Conservation (phyloP, 169 alveolate species). For the Blepharisma undulans region DNA sequence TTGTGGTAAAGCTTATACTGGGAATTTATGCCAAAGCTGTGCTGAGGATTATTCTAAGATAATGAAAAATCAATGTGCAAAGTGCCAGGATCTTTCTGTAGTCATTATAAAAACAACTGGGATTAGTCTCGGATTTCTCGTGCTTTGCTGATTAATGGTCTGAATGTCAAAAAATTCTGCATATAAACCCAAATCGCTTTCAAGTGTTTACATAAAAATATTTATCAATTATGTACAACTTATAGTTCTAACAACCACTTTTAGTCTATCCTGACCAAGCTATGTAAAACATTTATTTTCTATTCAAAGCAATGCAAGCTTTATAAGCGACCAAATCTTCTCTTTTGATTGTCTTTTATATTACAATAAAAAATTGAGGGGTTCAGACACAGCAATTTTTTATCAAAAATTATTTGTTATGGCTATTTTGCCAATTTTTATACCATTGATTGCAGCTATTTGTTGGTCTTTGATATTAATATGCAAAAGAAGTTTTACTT, state of each 20-base stretch:
- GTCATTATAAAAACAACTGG: neutral
- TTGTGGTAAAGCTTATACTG: constrained; percentile 51
- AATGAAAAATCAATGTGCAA: constrained; percentile 46
- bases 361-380: too few relatives aligned
- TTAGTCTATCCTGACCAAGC: constrained; percentile 57
- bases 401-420: neutral
- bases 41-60: constrained; percentile 59
- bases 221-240: constrained; percentile 54
- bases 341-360: constrained; percentile 59
- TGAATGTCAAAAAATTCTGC: constrained; percentile 52
- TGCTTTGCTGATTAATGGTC: constrained; percentile 32
- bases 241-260: constrained; percentile 44
- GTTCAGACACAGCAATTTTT: neutral
- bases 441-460: neutral
- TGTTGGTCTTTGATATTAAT: neutral
- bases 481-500: neutral
- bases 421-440: neutral
- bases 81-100: constrained; percentile 44
- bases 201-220: constrained; percentile 54
- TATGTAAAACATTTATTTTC: constrained; percentile 23
- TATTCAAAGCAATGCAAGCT: constrained; percentile 25
- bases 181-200: neutral
- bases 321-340: constrained; percentile 12
- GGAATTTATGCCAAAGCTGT: constrained; percentile 62
- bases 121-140: constrained; percentile 21